phyloP scores from a whole-genome alignment of 495 filamentous ascomycete genomes.

The Penicillium bovifimosum region DNA sequence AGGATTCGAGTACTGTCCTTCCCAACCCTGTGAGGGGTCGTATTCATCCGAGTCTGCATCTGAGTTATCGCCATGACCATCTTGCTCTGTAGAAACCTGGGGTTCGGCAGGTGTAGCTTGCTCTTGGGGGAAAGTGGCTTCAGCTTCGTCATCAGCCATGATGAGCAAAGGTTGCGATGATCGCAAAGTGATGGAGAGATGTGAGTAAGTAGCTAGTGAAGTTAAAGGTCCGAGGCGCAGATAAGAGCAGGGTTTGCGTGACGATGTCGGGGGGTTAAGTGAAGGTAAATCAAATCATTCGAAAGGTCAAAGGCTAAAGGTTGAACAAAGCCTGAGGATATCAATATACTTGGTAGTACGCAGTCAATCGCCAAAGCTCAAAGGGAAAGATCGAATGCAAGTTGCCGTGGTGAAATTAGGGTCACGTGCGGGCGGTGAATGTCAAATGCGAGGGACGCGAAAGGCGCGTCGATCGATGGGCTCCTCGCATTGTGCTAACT shows the following conservation, averaged over 20 bases:
- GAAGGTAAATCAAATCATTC: neutral
- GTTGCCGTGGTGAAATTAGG: conserved; percentile 6
- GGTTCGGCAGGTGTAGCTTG: conserved; percentile 47
- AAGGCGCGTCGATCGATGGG: conserved; percentile 19
- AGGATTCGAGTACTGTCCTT: conserved; percentile 36
- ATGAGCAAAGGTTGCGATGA: conserved; percentile 12
- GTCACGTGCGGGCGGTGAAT: conserved; percentile 27
- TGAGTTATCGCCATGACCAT: conserved; percentile 50
- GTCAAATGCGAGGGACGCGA: conserved; percentile 27
- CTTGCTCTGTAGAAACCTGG: conserved; percentile 37
- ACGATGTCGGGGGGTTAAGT: neutral
- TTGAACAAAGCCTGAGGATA: conserved; percentile 2
- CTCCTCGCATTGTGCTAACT: conserved; percentile 20
- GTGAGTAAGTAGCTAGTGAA: neutral
- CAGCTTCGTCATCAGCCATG: conserved; percentile 58
- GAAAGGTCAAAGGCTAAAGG: neutral
- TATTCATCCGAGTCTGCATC: conserved; percentile 51
- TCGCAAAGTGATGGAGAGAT: conserved; percentile 1
- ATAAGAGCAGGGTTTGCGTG: neutral
- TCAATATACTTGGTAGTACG: neutral
- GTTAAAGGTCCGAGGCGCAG: neutral
- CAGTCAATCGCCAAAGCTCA: neutral
- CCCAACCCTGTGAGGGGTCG: conserved; percentile 47
- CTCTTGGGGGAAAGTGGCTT: conserved; percentile 56
- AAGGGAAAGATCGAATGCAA: neutral